Evolutionary conservation across 768 basidiomycete genomes (phyloP), one percentile per base, ranked within the genome.

Genomic region (Lentinula sp.): DNA sequence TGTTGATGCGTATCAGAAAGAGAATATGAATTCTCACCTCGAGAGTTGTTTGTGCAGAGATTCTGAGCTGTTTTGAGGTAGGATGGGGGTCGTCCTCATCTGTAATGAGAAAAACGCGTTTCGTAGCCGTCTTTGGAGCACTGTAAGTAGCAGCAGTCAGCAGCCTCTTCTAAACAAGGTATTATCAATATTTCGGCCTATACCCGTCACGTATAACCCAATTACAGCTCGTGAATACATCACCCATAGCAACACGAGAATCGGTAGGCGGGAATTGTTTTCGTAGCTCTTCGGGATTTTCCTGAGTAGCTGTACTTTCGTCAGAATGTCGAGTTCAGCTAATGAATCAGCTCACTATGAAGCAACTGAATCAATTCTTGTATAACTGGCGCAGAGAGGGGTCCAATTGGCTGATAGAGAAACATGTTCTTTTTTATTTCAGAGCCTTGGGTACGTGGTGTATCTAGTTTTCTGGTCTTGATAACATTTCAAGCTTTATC

Each of bases 81-180:
- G 81, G 73, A 68, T 83, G 84, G 2, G 94, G 94, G 65, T 90
- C 73, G 66, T 95, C 93, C 65, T 91, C 86, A 69, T 98, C 89
- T 0, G 97, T 98, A 46, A 99, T 90, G 42, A 96, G 76, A 70
- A 98, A 98, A 1, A 98, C 83, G 5, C 95, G 87, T 69, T 96
- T 95, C n/a, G 89, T 86, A 2, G 93, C 92, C 0, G 87, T 92
- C 68, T 95, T 93, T 21, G 88, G 86, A 7, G 91, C 89, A 10
- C 92, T 94, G 62, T 21, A 42, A 57, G 43, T 40, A 18, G 32
- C 31, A 57, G 34, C 10, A 9, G 39, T 55, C 62, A 21, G 53
- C n/a, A 49, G 37, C 32, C n/a, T 39, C 2, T 18, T 4, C 18
- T 56, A 1, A 5, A 40, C 13, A 18, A 23, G 15, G 37, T 1